Conservation (phyloP, 2,329 filamentous ascomycete species). For the Fusarium burgessii region DNA sequence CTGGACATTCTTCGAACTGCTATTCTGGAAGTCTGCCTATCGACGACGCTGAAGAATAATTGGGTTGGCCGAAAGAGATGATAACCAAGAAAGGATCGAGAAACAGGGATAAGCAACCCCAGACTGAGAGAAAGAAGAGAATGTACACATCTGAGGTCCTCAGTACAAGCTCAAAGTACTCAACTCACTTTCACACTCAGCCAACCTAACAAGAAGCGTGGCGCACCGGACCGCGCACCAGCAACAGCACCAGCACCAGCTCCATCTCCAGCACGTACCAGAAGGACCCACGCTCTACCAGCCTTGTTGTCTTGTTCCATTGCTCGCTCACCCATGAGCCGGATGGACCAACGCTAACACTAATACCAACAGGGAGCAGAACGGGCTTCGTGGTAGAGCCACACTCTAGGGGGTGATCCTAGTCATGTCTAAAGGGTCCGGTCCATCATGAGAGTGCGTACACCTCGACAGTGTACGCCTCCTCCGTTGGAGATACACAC, state of each 20-base stretch:
- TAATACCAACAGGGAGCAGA: slow-evolving; percentile 2
- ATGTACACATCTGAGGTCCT: slow-evolving; percentile 29
- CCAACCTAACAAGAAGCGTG: slow-evolving; percentile 23
- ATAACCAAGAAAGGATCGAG: slow-evolving; percentile 12
- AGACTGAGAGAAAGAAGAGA: slow-evolving; percentile 12
- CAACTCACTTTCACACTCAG: background rate
- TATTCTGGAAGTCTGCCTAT: slow-evolving; percentile 10
- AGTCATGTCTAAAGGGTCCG: slow-evolving; percentile 25
- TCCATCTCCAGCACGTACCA: background rate
- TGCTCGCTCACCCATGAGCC: slow-evolving; percentile 15
- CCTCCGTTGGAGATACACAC: slow-evolving; percentile 19
- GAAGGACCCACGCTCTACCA: slow-evolving; percentile 19
- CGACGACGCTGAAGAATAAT: slow-evolving; percentile 1
- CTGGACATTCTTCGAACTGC: slow-evolving; percentile 2
- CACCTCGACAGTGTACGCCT: background rate
- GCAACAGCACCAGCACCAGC: slow-evolving; percentile 1
- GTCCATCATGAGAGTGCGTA: slow-evolving; percentile 17
- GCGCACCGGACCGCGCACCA: slow-evolving; percentile 41
- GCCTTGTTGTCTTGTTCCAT: slow-evolving; percentile 9
- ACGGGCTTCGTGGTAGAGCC: background rate
- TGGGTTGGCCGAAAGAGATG: slow-evolving; percentile 39
- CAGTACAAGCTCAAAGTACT: slow-evolving; percentile 32
- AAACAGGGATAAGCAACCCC: slow-evolving; percentile 41
- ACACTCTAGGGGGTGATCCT: slow-evolving; percentile 9
- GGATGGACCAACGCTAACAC: slow-evolving; percentile 21